Evolutionary conservation across 257 asterid genomes (phyloP), one percentile per base, ranked within the genome.

Genomic region (Schizonepeta tenuifolia): DNA sequence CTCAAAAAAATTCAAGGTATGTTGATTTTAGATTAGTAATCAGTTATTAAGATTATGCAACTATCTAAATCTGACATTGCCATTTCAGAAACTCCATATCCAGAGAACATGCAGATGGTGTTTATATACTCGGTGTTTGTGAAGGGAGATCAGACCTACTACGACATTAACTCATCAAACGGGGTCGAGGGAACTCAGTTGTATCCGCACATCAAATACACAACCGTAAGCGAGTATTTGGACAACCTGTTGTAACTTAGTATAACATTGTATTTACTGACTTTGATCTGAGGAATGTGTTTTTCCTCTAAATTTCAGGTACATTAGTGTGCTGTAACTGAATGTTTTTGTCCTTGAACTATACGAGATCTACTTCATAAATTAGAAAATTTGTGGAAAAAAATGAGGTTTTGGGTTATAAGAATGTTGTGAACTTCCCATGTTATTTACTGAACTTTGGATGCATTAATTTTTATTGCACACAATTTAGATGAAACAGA

Each of bases 71-170:
- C 73, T 79, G 70, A n/a, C n/a, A n/a, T n/a, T n/a, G n/a, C n/a
- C 63, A 64, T 74, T 82, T 47, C 92, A 88, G 97, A 85, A 75
- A 88, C 87, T 55, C 93, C 88, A 33, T 88, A 89, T 72, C 99
- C 95, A 5, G 87, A 89, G 70, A 88, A 86, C 77, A 82, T 88
- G 97, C 89, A 82, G 74, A 73, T 86, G 93, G 87, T 94, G 15
- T 91, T 94, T 84, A 79, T 91, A 71, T 91, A 89, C 86, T 84
- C 96, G 0, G 90, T 72, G 18, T 91, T 91, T 60, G 92, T 94
- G 8, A 88, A 91, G 84, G 98, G 98, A 28, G 96, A 91, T 72
- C 97, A 88, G 33, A 88, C 92, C 8, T 86, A 89, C 79, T 91
- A 84, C 44, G 85, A 77, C 69, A 72, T 89, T 17, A 80, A 75